Conservation (phyloP, 352 stramenopile species). For the Halophytophthora batemanensis region DNA sequence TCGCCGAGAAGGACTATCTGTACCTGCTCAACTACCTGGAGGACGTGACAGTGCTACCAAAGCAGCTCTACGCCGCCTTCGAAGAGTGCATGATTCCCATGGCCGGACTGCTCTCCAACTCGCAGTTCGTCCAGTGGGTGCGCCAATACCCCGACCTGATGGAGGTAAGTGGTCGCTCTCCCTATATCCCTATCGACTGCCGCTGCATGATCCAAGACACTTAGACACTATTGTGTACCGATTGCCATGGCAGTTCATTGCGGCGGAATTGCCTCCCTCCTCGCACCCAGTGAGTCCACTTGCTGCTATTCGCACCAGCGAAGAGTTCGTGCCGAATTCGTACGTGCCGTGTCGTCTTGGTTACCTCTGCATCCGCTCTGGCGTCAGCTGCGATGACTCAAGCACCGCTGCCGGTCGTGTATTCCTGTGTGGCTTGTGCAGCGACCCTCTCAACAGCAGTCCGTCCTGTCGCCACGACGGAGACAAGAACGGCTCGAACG, state of each 20-base stretch:
- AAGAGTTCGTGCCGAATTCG: constrained; percentile 40
- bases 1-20: constrained; percentile 69
- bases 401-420: neutral
- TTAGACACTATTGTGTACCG: neutral
- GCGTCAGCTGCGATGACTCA: neutral
- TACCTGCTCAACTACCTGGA: constrained; percentile 68
- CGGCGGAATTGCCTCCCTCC: constrained; percentile 41
- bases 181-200: no score
- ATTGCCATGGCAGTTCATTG: constrained; percentile 35
- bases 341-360: constrained; percentile 15
- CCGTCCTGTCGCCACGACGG: constrained; percentile 55
- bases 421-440: constrained; percentile 12
- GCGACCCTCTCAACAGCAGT: constrained; percentile 75
- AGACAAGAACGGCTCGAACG: constrained; percentile 21
- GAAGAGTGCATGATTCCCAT: constrained; percentile 66
- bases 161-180: constrained; percentile 35
- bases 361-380: neutral
- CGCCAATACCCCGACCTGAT: constrained; percentile 63
- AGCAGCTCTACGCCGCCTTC: constrained; percentile 74
- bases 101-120: constrained; percentile 48
- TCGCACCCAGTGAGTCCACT: constrained; percentile 31
- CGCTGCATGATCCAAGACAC: no score
- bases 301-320: constrained; percentile 28
- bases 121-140: constrained; percentile 75
- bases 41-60: constrained; percentile 58